Conservation (phyloP, 768 basidiomycete species). For the Tephrocybe sp. region DNA sequence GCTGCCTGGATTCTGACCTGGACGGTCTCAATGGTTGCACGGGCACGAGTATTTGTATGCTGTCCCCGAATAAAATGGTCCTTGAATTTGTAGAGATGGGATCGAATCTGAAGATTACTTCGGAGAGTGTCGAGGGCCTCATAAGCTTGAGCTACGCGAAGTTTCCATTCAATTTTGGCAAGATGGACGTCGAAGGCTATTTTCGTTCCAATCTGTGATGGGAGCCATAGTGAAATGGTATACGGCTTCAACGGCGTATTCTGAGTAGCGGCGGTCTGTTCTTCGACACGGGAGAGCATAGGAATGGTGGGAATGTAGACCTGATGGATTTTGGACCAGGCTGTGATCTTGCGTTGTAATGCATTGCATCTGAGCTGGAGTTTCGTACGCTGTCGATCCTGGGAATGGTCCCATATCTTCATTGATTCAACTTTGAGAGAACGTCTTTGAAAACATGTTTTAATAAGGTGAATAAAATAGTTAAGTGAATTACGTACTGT, state of each 20-base stretch:
- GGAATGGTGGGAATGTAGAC: slow-evolving; percentile 15
- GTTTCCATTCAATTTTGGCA: slow-evolving; percentile 8
- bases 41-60: slow-evolving; percentile 7
- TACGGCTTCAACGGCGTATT: not conserved
- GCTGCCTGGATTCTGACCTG: not conserved
- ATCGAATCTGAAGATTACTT: slow-evolving; percentile 3
- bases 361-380: slow-evolving; percentile 10
- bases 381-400: slow-evolving; percentile 10
- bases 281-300: not conserved
- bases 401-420: slow-evolving; percentile 3
- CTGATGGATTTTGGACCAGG: slow-evolving; percentile 13
- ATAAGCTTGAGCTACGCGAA: slow-evolving; percentile 11
- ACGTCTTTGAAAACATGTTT: slow-evolving; percentile 4
- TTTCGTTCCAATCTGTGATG: slow-evolving; percentile 1
- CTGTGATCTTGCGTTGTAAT: slow-evolving; percentile 9
- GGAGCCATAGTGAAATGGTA: slow-evolving; percentile 4
- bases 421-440: slow-evolving; percentile 1
- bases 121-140: slow-evolving; percentile 11
- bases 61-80: slow-evolving; percentile 7
- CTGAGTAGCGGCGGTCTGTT: not conserved
- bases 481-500: slow-evolving; percentile 15
- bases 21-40: not conserved
- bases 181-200: not conserved
- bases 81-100: slow-evolving; percentile 12
- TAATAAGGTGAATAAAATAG: not conserved